phyloP scores from a whole-genome alignment of 192 early-diverging fungal genomes.

The Coemansia brasiliensis region DNA sequence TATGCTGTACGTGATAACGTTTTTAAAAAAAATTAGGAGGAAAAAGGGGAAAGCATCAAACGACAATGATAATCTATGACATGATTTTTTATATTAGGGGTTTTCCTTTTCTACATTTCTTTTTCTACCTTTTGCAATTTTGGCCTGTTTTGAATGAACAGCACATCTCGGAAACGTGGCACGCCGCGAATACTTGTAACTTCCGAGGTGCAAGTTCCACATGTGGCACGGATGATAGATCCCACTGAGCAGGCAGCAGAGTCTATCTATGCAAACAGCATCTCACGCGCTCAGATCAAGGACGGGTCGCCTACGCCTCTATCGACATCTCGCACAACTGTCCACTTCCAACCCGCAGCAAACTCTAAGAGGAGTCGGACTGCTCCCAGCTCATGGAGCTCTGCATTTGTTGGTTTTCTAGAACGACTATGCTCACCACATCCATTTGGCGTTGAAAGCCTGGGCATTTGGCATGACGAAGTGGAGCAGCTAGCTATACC shows the following conservation, averaged over 20 bases:
- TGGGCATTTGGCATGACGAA: slow-evolving; percentile 49
- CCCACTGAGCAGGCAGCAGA: slow-evolving; percentile 1
- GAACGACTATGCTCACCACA: slow-evolving; percentile 41
- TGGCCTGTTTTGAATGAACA: not conserved
- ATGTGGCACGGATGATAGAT: slow-evolving; percentile 20
- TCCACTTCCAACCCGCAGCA: slow-evolving; percentile 20
- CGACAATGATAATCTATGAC: no score
- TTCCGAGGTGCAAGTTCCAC: slow-evolving; percentile 30
- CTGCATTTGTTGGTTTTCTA: slow-evolving; percentile 32
- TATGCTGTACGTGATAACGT: no score
- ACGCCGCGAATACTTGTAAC: slow-evolving; percentile 19
- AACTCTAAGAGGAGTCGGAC: not conserved
- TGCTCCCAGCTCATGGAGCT: slow-evolving; percentile 36
- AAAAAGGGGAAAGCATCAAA: no score
- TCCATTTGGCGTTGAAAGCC: slow-evolving; percentile 35
- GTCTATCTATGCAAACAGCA: slow-evolving; percentile 13
- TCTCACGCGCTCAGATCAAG: slow-evolving; percentile 28
- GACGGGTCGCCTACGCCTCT: slow-evolving; percentile 23
- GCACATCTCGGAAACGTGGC: slow-evolving; percentile 13
- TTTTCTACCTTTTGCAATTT: no score
- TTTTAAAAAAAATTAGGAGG: no score
- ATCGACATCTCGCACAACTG: slow-evolving; percentile 37
- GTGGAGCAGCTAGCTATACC: slow-evolving; percentile 30
- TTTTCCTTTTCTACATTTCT: no score
- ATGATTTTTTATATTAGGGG: no score